Evolutionary conservation across 495 filamentous ascomycete genomes (phyloP), one percentile per base, ranked within the genome.

Genomic region (Hypoxylon rickii): DNA sequence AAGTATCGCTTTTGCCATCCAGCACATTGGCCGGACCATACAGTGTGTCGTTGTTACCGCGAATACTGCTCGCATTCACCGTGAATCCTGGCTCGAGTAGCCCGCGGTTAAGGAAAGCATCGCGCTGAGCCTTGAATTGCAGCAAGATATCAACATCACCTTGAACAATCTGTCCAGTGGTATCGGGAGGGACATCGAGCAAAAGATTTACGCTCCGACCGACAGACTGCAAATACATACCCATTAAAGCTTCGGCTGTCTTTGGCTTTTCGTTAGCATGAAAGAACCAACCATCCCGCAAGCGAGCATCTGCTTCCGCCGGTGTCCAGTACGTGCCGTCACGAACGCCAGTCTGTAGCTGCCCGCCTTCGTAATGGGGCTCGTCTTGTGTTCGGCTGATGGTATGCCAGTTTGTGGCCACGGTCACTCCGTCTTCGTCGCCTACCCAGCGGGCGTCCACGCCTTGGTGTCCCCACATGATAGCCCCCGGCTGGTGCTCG

Each of bases 391-490:
- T 66, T 13, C 64, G 51, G 22, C 51, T 63, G 29, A 66, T 66
- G 6, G 59, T 60, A 13, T 66, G 64, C 64, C 64, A 66, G 31
- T 66, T 66, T 19, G 64, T 66, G 2, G 39, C 22, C 10, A 66
- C 60, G 11, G 59, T 60, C 18, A 64, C 59, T 2, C 64, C 64
- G 18, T 66, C 64, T 22, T 66, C 64, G 18, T 66, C 64, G 16
- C 64, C 64, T 13, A 66, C 64, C 64, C 64, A 66, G 36, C 64
- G 55, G 12, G 64, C 64, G 18, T 66, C 64, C 0, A 66, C 64
- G 7, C 64, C 64, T 31, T 66, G 64, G 26, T 66, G 64, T 0
- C 64, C 64, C 64, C 64, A 66, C 64, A 66, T 66, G 47, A 66
- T 56, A n/a, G 64, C 64, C 12, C 44, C 49, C 11, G 64, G 64